Percentiles rank a stretch among this genome's conserved stretches.
Conservation (phyloP, 345 rosid genomes). For the Citrus hindsii region DNA sequence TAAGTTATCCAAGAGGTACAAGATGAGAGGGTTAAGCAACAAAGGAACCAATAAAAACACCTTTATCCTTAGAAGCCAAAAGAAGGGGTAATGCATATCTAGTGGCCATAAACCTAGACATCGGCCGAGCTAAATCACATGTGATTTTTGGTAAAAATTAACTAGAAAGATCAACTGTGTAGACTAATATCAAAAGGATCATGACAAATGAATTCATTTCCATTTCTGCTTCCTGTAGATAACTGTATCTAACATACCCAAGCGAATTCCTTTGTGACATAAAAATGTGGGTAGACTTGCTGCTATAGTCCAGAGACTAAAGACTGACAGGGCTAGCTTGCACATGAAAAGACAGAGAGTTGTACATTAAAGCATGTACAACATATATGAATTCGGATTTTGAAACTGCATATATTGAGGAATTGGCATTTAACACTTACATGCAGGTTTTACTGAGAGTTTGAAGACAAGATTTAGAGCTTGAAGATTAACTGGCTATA, state of each 20-base stretch:
- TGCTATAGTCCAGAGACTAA: background rate
- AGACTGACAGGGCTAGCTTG: background rate
- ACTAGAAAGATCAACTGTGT: background rate
- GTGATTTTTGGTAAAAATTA: background rate
- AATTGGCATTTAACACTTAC: background rate
- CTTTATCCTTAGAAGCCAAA: background rate
- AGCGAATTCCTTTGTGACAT: background rate
- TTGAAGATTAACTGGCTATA: background rate
- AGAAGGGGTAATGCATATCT: background rate
- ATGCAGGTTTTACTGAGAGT: background rate
- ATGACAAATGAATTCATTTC: background rate
- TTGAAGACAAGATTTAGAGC: background rate
- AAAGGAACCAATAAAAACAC: background rate
- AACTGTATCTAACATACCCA: background rate
- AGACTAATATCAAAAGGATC: background rate
- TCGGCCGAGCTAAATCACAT: background rate
- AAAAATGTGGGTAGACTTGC: background rate
- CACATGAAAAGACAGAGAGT: background rate
- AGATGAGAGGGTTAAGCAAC: background rate
- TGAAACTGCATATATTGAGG: background rate
- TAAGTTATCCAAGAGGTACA: background rate
- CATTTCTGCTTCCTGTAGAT: background rate
- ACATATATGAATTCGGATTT: background rate
- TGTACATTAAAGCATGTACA: background rate
- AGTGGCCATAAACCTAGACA: background rate